A percentile compares a stretch with the other conserved stretches of the same genome.
Conservation (phyloP, 345 rosid species). For the Limnanthes douglasii region DNA sequence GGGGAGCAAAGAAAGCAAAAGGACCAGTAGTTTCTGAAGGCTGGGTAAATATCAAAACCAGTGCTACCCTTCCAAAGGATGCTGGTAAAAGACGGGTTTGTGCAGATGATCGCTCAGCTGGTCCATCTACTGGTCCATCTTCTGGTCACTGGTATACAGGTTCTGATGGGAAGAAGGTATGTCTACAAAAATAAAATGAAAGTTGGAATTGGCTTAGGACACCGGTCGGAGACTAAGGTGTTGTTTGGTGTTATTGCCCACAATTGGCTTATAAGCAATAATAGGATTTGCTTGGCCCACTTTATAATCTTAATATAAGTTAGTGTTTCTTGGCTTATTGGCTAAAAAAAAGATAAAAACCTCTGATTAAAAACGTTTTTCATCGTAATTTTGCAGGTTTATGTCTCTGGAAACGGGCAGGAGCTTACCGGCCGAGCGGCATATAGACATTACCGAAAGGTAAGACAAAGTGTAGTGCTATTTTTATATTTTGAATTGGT, state of each 20-base stretch:
- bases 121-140: conserved; percentile 28
- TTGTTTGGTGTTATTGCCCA: neutral
- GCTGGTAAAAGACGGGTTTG: conserved; percentile 71
- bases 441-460: conserved; percentile 71
- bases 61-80: conserved; percentile 37
- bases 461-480: conserved; percentile 8
- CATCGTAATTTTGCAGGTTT: too few relatives aligned
- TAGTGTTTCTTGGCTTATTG: conserved; percentile 1
- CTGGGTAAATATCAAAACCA: conserved; percentile 49
- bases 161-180: conserved; percentile 71
- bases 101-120: conserved; percentile 19
- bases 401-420: conserved; percentile 47
- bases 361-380: too few relatives aligned
- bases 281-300: neutral
- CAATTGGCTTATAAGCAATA: neutral
- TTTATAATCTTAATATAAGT: neutral
- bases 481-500: conserved; percentile 2
- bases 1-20: conserved; percentile 17
- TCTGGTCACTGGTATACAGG: conserved; percentile 77
- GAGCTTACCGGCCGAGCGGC: conserved; percentile 74
- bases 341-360: too few relatives aligned
- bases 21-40: conserved; percentile 17
- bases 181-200: conserved; percentile 3
- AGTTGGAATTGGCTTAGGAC: neutral
- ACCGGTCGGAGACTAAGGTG: too few relatives aligned